Base-by-base conservation (phyloP, 306 rosid species). In the Erythrophleum fordii region DNA sequence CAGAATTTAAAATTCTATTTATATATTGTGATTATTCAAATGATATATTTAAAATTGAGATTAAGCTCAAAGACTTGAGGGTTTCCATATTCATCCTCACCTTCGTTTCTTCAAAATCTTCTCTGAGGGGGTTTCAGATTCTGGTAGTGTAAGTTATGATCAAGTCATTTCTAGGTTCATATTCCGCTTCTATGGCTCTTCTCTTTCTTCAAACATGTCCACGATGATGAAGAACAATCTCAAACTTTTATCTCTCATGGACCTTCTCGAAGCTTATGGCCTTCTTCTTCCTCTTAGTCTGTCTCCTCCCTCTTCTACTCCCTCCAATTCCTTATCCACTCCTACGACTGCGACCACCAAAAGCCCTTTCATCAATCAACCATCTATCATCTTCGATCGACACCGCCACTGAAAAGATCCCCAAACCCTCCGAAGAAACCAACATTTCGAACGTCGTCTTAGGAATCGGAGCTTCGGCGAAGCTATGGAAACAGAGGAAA, bases 401-500 rank as follows among this genome's bases (percentile, higher is more conserved):
- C 12, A 13, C 20, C 62, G 44, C 61, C 51, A 22, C 12, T 11
- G 34, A 58, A 22, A 49, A 18, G 23, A 22, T 34, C 11, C 56
- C 68, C 0, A 22, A 55, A 22, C 72, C 78, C 12, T 6, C 16
- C 9, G 69, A 76, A 52, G 31, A 84, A 77, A 94, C 97, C 17
- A 85, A 85, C 67, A 71, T 94, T 73, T 85, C 90, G 31, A 94
- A 94, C 82, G 72, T 92, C 69, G 97, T 90, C 0, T 94, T 94
- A 23, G 93, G 97, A 31, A 86, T 92, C 23, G 97, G 86, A n/a
- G 93, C 95, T 25, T 94, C 94, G 2, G 86, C 95, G 8, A 89
- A 90, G 20, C 90, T 90, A 20, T 94, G 94, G 94, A 77, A 67
- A 26, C 83, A 85, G 25, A 80, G 98, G 28, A 94, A 94, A 65